A percentile compares a stretch with the other conserved stretches of the same genome.
phyloP scores from a whole-genome alignment of 2,329 filamentous ascomycete genomes.

The Acephala macrosclerotiorum region DNA sequence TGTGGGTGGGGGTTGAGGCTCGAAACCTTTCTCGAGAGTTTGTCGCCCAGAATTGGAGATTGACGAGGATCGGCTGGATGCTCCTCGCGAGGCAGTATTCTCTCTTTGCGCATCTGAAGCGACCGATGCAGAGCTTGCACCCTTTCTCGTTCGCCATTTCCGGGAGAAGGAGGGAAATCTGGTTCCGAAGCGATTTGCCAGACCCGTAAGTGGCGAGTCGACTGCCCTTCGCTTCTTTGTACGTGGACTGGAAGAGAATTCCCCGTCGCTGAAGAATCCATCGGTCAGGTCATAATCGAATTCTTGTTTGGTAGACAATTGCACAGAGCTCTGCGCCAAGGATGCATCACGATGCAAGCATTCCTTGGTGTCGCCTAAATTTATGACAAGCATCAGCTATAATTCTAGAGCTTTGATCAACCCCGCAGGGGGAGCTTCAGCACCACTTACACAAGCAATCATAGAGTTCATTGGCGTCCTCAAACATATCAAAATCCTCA shows the following conservation, averaged over 20 bases:
- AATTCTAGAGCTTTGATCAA: slow-evolving; percentile 19
- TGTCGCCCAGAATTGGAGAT: slow-evolving; percentile 67
- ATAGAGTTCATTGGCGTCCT: slow-evolving; percentile 60
- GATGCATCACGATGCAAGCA: slow-evolving; percentile 61
- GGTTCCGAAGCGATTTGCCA: slow-evolving; percentile 71
- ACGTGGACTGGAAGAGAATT: slow-evolving; percentile 56
- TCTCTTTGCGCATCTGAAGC: slow-evolving; percentile 36
- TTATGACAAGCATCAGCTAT: slow-evolving; percentile 37
- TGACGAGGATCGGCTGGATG: slow-evolving; percentile 83
- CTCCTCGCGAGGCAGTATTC: slow-evolving; percentile 58
- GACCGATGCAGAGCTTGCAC: slow-evolving; percentile 40
- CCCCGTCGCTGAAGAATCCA: slow-evolving; percentile 70
- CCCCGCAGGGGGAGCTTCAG: slow-evolving; percentile 15
- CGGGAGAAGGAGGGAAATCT: slow-evolving; percentile 61
- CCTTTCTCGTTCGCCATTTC: slow-evolving; percentile 60
- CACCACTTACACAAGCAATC: slow-evolving; percentile 76
- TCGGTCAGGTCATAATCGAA: slow-evolving; percentile 68
- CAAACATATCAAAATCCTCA: slow-evolving; percentile 59
- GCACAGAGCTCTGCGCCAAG: slow-evolving; percentile 42
- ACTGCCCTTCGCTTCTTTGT: slow-evolving; percentile 64
- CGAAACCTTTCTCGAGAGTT: slow-evolving; percentile 51
- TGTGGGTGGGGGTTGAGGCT: slow-evolving; percentile 64
- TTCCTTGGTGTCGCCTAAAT: slow-evolving; percentile 63
- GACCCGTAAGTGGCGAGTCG: slow-evolving; percentile 66
- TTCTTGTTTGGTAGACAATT: slow-evolving; percentile 53